Percentiles rank a stretch among this genome's conserved stretches.
These are phyloP conservation scores for Auricularia sp. DNA, from an alignment of 768 basidiomycete species.

Conservation along the genomic window DNA sequence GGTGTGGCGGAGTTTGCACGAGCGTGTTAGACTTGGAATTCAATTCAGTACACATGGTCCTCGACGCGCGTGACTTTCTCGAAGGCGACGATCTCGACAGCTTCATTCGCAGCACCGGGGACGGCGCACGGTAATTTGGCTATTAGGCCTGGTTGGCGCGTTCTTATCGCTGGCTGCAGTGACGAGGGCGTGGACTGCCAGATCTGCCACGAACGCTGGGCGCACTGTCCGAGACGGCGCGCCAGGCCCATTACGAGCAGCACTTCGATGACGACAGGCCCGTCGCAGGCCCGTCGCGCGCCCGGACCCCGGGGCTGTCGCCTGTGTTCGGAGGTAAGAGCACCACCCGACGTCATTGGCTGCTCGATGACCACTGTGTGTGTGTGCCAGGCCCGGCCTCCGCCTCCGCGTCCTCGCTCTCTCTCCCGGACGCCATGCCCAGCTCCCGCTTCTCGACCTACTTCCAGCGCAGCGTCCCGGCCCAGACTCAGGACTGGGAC, in stretches of 20 bases:
- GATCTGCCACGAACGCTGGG: constrained; percentile 37
- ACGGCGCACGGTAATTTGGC: background rate
- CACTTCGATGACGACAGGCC: constrained; percentile 28
- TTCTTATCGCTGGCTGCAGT: background rate
- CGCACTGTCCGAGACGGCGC: constrained; percentile 25
- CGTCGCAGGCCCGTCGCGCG: background rate
- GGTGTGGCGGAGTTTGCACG: background rate
- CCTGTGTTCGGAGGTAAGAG: constrained; percentile 4
- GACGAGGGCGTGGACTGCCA: constrained; percentile 29
- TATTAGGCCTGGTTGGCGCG: background rate
- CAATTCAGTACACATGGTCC: background rate
- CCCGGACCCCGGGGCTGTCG: background rate
- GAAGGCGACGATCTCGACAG: background rate
- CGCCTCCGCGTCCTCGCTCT: background rate
- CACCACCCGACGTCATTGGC: constrained; percentile 5
- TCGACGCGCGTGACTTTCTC: background rate
- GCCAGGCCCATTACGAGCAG: constrained; percentile 44
- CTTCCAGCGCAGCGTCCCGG: constrained; percentile 1
- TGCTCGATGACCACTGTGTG: constrained; percentile 12
- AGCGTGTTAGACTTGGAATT: background rate
- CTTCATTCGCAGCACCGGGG: background rate
- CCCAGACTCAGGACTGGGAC: background rate
- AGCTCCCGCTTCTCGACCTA: background rate
- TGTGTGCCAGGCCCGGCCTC: background rate
- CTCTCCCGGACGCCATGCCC: background rate